Evolutionary conservation across 495 filamentous ascomycete species (phyloP).

Genomic region (Tuber magnatum): DNA sequence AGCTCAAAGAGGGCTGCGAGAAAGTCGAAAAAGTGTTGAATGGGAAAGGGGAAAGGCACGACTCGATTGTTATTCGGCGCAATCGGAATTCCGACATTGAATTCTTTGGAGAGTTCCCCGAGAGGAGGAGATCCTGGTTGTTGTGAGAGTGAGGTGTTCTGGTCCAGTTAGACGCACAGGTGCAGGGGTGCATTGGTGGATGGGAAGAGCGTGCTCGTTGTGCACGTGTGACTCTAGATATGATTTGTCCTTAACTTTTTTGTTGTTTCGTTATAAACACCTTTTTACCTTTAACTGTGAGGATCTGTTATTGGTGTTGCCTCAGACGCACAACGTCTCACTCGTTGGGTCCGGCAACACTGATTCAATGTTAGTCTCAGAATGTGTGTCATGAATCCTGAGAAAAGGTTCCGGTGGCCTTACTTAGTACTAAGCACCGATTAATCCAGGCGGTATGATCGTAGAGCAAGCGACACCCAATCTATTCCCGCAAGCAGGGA

Average conservation of each 20-base stretch:
- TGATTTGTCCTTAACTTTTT: background rate
- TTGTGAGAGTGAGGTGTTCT: background rate
- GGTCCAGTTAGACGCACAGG: background rate
- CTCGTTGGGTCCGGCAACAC: background rate
- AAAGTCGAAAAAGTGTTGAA: background rate
- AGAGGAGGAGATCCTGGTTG: background rate
- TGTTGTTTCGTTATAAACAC: background rate
- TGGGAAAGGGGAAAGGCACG: background rate
- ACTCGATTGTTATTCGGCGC: background rate
- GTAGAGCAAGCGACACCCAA: background rate
- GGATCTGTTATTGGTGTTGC: background rate
- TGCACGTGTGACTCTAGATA: background rate
- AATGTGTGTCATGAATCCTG: background rate
- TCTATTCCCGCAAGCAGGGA: background rate
- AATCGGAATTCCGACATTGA: background rate
- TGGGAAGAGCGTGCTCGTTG: background rate
- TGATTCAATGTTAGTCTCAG: background rate
- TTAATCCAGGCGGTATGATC: background rate
- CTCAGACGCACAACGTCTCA: background rate
- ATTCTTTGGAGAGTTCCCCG: background rate
- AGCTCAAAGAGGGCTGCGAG: background rate
- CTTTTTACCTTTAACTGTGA: background rate
- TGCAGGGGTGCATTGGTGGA: background rate
- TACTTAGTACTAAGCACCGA: background rate
- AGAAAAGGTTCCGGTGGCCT: background rate